A percentile compares a stretch with the other conserved stretches of the same genome.
Evolutionary conservation across 352 stramenopile species (phyloP).

Genomic region (Phytophthora parvispora): DNA sequence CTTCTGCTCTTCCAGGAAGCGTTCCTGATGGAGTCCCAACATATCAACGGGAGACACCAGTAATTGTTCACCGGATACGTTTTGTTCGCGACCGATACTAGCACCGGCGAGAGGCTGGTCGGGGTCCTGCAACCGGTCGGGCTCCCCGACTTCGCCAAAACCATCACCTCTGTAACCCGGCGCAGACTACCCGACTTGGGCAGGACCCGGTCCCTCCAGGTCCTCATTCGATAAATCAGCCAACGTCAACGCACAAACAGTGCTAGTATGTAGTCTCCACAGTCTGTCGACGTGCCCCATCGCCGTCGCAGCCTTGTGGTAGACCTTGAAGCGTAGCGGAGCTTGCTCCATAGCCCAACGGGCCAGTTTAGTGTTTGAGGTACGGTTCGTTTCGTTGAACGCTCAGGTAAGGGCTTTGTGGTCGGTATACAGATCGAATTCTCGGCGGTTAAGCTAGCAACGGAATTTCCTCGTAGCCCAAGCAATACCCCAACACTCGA

Average conservation of each 20-base stretch:
- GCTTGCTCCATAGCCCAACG: constrained; percentile 5
- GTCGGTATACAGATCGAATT: background rate
- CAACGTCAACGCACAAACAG: background rate
- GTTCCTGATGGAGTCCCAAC: background rate
- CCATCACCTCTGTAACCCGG: too few relatives aligned
- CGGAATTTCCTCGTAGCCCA: background rate
- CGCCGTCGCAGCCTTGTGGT: background rate
- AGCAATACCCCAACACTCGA: background rate
- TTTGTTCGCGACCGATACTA: too few relatives aligned
- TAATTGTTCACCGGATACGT: background rate
- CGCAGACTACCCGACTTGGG: background rate
- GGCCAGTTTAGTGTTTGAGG: constrained; percentile 2
- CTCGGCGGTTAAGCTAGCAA: background rate
- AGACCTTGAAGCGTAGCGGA: constrained; percentile 5
- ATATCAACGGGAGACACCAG: background rate
- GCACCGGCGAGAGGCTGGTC: too few relatives aligned
- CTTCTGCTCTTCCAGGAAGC: background rate
- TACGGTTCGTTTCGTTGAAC: background rate
- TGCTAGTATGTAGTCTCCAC: background rate
- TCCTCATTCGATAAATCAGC: background rate
- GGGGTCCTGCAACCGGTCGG: too few relatives aligned
- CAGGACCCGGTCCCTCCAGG: background rate
- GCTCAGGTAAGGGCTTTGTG: background rate
- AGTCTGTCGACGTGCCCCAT: constrained; percentile 11
- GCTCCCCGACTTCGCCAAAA: background rate